Conservation (phyloP, 208 protist species). For the Leishmania tarentolae region DNA sequence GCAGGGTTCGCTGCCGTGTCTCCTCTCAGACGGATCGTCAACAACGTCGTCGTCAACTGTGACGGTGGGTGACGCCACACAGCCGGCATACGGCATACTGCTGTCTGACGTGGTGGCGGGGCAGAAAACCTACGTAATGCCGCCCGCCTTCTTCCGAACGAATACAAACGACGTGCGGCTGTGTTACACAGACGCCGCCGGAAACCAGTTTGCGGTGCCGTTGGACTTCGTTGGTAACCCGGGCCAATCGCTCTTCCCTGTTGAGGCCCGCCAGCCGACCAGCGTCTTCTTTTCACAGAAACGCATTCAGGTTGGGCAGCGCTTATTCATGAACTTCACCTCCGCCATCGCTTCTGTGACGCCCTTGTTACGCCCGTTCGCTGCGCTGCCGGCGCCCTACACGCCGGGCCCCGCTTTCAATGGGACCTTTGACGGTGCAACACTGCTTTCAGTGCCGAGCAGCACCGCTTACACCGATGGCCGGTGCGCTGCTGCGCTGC, state of each 20-base stretch:
- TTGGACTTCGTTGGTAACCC: constrained; percentile 35
- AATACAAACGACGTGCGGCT: constrained; percentile 62
- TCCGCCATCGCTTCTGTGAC: constrained; percentile 25
- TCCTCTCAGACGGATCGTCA: constrained; percentile 34
- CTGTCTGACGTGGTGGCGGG: constrained; percentile 26
- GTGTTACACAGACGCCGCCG: constrained; percentile 81
- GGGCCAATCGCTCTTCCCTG: constrained; percentile 37
- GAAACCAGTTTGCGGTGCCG: constrained; percentile 83
- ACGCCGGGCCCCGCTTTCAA: constrained; percentile 56
- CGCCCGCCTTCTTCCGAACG: constrained; percentile 56
- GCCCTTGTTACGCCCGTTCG: constrained; percentile 45
- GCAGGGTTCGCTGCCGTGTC: constrained; percentile 45
- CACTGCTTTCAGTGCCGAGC: constrained; percentile 37
- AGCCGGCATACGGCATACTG: constrained; percentile 39
- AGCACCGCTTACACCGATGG: constrained; percentile 59
- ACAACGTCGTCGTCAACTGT: constrained; percentile 40
- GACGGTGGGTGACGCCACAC: constrained; percentile 47
- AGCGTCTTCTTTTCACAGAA: constrained; percentile 25
- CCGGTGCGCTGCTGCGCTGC: constrained; percentile 51
- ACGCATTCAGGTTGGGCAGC: constrained; percentile 64
- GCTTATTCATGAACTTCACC: constrained; percentile 57
- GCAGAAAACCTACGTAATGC: constrained; percentile 38
- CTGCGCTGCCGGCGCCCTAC: constrained; percentile 45
- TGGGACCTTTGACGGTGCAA: constrained; percentile 71
- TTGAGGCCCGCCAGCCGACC: constrained; percentile 48